A percentile compares a stretch with the other conserved stretches of the same genome.
These are phyloP conservation scores for Penicillium hesseltinei DNA, from an alignment of 2,329 filamentous ascomycete genomes.

Conservation along the genomic window DNA sequence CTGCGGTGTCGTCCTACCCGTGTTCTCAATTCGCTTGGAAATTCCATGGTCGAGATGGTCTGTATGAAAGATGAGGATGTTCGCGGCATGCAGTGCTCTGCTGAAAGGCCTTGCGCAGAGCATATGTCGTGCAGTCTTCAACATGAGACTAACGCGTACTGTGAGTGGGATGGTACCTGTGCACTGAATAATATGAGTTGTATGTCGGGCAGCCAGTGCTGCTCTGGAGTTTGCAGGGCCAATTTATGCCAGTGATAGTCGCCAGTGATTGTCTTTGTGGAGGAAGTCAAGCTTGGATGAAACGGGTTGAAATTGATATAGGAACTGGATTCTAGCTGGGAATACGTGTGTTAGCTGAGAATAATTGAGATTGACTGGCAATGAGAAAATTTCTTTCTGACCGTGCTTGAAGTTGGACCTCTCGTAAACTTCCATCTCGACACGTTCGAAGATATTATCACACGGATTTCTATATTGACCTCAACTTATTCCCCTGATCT, in stretches of 20 bases:
- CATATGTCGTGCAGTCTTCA: neutral
- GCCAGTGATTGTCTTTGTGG: neutral
- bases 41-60: neutral
- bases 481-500: neutral
- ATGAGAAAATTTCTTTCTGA: neutral
- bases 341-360: neutral
- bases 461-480: neutral
- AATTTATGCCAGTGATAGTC: neutral
- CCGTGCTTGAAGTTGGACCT: neutral
- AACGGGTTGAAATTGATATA: neutral
- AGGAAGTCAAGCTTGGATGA: neutral
- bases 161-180: neutral
- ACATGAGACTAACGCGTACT: neutral
- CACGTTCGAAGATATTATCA: neutral
- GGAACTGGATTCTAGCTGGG: neutral
- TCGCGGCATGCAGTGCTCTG: neutral
- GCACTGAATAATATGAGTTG: neutral
- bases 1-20: neutral
- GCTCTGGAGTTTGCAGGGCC: neutral
- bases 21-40: neutral
- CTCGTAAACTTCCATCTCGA: neutral
- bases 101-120: neutral
- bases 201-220: neutral
- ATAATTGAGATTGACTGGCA: neutral
- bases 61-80: neutral